phyloP scores from a whole-genome alignment of 148 eudicot species.

The Cornus kousa region DNA sequence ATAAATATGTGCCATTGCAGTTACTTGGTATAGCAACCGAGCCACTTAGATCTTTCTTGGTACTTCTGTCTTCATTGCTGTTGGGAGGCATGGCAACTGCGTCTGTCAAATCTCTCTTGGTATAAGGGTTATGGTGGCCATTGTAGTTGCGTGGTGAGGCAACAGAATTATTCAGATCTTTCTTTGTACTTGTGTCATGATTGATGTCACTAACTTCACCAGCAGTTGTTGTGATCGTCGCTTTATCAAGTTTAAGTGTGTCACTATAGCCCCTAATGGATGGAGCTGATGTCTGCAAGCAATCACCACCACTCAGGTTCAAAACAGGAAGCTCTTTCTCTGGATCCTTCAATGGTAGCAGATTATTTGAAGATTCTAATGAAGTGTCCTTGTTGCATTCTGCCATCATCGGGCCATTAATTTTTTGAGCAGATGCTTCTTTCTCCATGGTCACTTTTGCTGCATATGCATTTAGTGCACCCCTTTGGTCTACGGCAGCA shows the following conservation, averaged over 20 bases:
- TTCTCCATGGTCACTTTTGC: constrained; percentile 19
- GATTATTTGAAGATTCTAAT: neutral
- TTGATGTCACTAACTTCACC: constrained; percentile 2
- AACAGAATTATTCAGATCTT: constrained; percentile 12
- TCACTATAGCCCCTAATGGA: constrained; percentile 3
- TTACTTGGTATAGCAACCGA: constrained; percentile 10
- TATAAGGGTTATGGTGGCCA: constrained; percentile 12
- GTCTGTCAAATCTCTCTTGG: constrained; percentile 13
- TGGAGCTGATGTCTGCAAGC: neutral
- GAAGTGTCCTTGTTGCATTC: constrained; percentile 15
- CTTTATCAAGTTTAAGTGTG: neutral
- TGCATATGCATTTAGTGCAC: constrained; percentile 15
- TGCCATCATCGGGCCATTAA: constrained; percentile 7
- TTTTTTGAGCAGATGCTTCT: constrained; percentile 22
- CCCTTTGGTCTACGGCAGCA: constrained; percentile 16
- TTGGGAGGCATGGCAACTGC: neutral
- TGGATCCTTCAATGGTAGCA: constrained; percentile 4
- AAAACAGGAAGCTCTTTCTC: neutral
- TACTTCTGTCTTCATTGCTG: constrained; percentile 7
- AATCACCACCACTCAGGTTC: constrained; percentile 4
- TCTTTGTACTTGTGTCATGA: constrained; percentile 12
- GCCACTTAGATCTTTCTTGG: constrained; percentile 17
- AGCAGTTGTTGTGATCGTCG: constrained; percentile 1
- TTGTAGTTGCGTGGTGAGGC: constrained; percentile 13
- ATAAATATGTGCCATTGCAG: neutral